Conservation (phyloP, 306 rosid species). For the Dryas alaskensis region DNA sequence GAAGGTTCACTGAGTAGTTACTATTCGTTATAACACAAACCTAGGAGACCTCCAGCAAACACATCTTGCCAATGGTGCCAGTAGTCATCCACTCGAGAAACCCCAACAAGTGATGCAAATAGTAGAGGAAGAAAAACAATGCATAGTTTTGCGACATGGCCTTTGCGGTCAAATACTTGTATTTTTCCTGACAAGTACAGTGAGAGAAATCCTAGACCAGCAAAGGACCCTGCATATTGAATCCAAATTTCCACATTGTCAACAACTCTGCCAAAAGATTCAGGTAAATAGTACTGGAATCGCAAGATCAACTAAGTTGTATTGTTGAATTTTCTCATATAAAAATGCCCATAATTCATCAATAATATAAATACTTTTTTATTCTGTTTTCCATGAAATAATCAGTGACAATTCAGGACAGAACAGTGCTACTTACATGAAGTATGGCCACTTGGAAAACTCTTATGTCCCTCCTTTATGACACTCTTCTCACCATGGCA, state of each 20-base stretch:
- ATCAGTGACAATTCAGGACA: conserved; percentile 1
- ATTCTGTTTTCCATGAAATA: background rate
- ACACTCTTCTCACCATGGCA: conserved; percentile 65
- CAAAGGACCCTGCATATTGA: conserved; percentile 78
- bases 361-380: background rate
- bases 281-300: background rate
- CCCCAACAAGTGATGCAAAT: conserved; percentile 76
- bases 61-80: conserved; percentile 99
- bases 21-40: conserved; percentile 39
- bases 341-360: background rate
- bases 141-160: conserved; percentile 79
- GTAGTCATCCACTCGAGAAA: conserved; percentile 85
- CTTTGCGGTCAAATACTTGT: conserved; percentile 61
- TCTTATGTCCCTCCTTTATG: conserved; percentile 86
- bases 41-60: conserved; percentile 80
- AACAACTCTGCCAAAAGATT: conserved; percentile 1
- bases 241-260: conserved; percentile 24
- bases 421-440: conserved; percentile 48
- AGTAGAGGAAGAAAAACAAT: conserved; percentile 69
- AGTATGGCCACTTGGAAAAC: conserved; percentile 96
- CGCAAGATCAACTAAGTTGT: background rate
- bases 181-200: conserved; percentile 79
- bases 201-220: conserved; percentile 78
- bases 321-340: background rate
- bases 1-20: conserved; percentile 6